Evolutionary conservation across 2,329 filamentous ascomycete species (phyloP).

Genomic region (Stenocarpella maydis): DNA sequence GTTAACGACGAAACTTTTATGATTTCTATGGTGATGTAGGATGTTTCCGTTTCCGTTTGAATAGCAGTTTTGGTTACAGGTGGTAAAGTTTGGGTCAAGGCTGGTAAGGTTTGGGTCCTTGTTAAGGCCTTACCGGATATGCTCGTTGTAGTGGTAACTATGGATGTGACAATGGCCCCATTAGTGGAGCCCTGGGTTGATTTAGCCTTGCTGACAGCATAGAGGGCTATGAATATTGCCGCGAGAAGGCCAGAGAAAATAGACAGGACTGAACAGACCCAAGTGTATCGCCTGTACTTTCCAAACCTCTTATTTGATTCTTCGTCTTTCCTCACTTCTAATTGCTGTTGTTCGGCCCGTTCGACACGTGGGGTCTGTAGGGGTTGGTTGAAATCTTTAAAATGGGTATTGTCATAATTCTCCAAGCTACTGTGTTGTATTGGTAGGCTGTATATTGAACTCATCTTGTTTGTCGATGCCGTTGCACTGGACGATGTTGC

Average conservation of each 20-base stretch:
- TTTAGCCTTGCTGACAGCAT: not conserved
- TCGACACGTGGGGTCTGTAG: not conserved
- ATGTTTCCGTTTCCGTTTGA: not conserved
- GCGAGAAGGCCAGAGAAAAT: not conserved
- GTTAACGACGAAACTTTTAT: slow-evolving; percentile 7
- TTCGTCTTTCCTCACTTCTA: not conserved
- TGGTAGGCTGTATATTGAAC: slow-evolving; percentile 3
- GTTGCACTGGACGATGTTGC: too few species aligned
- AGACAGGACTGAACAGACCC: too few species aligned
- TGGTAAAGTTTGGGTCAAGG: not conserved
- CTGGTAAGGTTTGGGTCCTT: not conserved
- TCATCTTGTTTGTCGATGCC: not conserved
- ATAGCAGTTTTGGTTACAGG: not conserved
- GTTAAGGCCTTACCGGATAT: not conserved
- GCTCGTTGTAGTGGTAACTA: slow-evolving; percentile 1
- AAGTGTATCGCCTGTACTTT: not conserved
- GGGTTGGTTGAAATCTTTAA: not conserved
- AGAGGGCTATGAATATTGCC: not conserved
- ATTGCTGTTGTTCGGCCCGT: not conserved
- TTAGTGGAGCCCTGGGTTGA: not conserved
- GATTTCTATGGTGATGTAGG: not conserved
- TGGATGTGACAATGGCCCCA: not conserved
- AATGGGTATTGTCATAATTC: not conserved
- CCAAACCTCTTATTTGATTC: not conserved
- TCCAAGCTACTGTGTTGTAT: not conserved